Conservation (phyloP, 2,329 filamentous ascomycete genomes). For the Beauveria scarabaeidicola region DNA sequence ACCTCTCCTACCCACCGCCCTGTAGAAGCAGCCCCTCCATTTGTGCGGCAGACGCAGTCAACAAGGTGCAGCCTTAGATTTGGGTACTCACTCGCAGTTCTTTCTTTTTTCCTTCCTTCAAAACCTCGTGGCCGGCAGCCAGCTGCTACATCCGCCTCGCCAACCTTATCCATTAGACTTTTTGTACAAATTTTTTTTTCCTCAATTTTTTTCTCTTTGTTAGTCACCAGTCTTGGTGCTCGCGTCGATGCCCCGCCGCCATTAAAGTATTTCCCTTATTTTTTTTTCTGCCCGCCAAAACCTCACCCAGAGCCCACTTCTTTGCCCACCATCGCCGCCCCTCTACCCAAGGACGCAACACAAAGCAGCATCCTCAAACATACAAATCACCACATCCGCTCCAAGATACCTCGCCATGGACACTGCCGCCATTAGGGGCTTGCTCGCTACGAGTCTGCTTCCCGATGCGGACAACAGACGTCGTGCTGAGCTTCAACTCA, state of each 20-base stretch:
- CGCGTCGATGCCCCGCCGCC: not conserved
- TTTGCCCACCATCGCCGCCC: not conserved
- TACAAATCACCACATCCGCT: not conserved
- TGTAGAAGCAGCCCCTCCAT: too few species aligned
- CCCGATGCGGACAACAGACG: conserved; percentile 66
- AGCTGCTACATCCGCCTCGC: not conserved
- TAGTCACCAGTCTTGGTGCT: not conserved
- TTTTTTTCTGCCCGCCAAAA: conserved; percentile 6
- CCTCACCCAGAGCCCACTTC: not conserved
- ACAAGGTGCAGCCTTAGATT: too few species aligned
- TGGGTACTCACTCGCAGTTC: not conserved
- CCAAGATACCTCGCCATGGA: conserved; percentile 48
- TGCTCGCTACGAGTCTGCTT: conserved; percentile 69
- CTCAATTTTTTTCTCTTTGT: not conserved
- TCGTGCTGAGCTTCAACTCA: conserved; percentile 71
- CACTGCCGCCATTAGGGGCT: conserved; percentile 63
- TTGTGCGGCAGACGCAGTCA: too few species aligned
- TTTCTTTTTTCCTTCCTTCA: not conserved
- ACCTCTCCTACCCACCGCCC: too few species aligned
- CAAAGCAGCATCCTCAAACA: not conserved
- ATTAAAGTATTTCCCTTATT: not conserved
- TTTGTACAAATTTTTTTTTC: not conserved
- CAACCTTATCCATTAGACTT: not conserved
- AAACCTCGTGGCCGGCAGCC: not conserved
- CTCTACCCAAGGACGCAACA: not conserved